Evolutionary conservation across 2,329 filamentous ascomycete genomes (phyloP).

Genomic region (Xylaria sp.): DNA sequence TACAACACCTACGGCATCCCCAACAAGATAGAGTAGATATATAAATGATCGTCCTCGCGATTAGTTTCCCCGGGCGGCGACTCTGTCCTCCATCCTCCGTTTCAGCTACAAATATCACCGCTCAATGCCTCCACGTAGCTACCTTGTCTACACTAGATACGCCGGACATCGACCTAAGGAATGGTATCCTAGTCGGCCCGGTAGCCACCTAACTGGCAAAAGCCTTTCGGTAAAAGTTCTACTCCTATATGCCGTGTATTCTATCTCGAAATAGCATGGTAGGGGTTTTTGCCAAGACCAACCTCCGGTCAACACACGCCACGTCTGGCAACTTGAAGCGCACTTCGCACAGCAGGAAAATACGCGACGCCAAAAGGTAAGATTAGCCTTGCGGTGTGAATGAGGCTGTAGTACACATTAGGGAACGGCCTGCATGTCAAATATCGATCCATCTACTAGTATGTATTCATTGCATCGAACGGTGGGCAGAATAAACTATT

Average conservation of each 20-base stretch:
- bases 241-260: slow-evolving; percentile 20
- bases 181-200: slow-evolving; percentile 27
- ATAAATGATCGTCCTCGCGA: slow-evolving; percentile 18
- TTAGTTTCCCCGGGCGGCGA: slow-evolving; percentile 13
- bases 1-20: neutral
- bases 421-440: slow-evolving; percentile 9
- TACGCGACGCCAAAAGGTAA: neutral
- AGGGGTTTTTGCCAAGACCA: slow-evolving; percentile 6
- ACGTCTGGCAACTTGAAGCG: neutral
- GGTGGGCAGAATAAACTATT: neutral
- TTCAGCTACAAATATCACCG: slow-evolving; percentile 11
- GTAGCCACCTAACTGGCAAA: slow-evolving; percentile 13
- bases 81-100: slow-evolving; percentile 4
- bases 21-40: slow-evolving; percentile 16
- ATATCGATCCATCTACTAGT: slow-evolving; percentile 1
- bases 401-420: neutral
- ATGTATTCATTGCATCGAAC: neutral
- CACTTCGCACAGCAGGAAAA: neutral
- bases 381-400: neutral
- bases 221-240: slow-evolving; percentile 23
- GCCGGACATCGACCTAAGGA: slow-evolving; percentile 21
- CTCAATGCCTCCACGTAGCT: neutral
- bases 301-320: neutral
- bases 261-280: slow-evolving; percentile 28
- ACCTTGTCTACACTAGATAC: neutral